phyloP scores from a whole-genome alignment of 169 alveolate genomes.

The Cryptosporidium felis region DNA sequence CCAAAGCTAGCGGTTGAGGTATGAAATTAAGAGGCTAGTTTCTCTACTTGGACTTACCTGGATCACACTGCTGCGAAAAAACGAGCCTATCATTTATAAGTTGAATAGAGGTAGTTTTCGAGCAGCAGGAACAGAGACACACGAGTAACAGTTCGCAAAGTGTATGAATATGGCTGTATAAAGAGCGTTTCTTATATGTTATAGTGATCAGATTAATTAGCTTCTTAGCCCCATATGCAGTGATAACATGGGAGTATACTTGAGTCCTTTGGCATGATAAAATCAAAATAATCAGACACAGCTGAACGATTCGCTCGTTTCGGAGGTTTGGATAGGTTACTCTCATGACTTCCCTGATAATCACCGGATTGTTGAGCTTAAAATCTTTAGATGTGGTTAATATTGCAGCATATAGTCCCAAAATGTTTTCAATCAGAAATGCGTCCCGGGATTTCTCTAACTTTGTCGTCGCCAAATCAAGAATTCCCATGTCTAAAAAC shows the following conservation, averaged over 20 bases:
- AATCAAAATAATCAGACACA: slow-evolving; percentile 5
- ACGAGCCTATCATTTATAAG: slow-evolving; percentile 19
- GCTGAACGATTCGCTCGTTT: not conserved
- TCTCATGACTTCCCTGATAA: slow-evolving; percentile 10
- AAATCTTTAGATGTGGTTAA: slow-evolving; percentile 25
- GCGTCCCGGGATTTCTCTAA: slow-evolving; percentile 16
- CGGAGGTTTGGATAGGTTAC: not conserved
- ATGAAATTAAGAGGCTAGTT: not conserved
- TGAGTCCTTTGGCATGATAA: slow-evolving; percentile 54
- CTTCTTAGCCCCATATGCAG: slow-evolving; percentile 35
- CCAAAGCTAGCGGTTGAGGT: slow-evolving; percentile 35
- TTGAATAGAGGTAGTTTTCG: slow-evolving; percentile 21
- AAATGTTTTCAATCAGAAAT: slow-evolving; percentile 45
- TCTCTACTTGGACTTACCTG: slow-evolving; percentile 18
- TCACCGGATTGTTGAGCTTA: slow-evolving; percentile 31
- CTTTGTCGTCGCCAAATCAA: slow-evolving; percentile 29
- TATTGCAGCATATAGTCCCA: slow-evolving; percentile 28
- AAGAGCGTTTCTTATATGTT: not conserved
- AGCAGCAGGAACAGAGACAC: slow-evolving; percentile 17
- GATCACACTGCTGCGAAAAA: slow-evolving; percentile 39
- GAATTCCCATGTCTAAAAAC: slow-evolving; percentile 37
- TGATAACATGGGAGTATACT: slow-evolving; percentile 40
- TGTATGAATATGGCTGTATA: not conserved
- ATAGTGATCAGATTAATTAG: not conserved
- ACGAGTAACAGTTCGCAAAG: not conserved